These are phyloP conservation scores for Yamadazyma trypodendri DNA, from an alignment of 1,139 yeast species.

Conservation along the genomic window DNA sequence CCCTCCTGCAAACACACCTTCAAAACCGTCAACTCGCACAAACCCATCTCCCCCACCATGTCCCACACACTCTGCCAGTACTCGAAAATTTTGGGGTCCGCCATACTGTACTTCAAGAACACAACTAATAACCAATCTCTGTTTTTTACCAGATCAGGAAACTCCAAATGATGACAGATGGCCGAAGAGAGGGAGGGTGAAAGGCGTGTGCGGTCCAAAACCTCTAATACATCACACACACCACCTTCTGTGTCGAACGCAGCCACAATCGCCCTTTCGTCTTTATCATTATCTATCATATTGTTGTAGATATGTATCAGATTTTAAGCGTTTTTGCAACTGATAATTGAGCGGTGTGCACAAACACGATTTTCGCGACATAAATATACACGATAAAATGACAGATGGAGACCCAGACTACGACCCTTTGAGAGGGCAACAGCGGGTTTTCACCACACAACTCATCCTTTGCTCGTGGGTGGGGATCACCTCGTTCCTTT, in stretches of 20 bases:
- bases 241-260: not conserved
- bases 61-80: slow-evolving; percentile 12
- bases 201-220: not conserved
- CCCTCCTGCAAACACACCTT: slow-evolving; percentile 7
- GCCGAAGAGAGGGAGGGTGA: not conserved
- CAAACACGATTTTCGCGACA: not conserved
- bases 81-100: slow-evolving; percentile 4
- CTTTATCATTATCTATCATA: not conserved
- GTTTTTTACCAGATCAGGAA: slow-evolving; percentile 2
- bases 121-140: slow-evolving; percentile 11
- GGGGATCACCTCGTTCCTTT: slow-evolving; percentile 35
- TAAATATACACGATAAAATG: slow-evolving; percentile 8
- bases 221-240: not conserved
- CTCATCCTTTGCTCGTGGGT: slow-evolving; percentile 36
- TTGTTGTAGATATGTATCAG: not conserved
- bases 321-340: not conserved
- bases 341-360: slow-evolving; percentile 1
- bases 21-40: slow-evolving; percentile 2
- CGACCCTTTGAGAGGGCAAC: slow-evolving; percentile 38
- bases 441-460: slow-evolving; percentile 46
- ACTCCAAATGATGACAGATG: not conserved
- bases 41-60: not conserved
- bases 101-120: slow-evolving; percentile 6
- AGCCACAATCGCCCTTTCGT: not conserved
- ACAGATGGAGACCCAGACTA: slow-evolving; percentile 16